A percentile compares a stretch with the other conserved stretches of the same genome.
Evolutionary conservation across 306 rosid species (phyloP).

Genomic region (Erythrophleum fordii): DNA sequence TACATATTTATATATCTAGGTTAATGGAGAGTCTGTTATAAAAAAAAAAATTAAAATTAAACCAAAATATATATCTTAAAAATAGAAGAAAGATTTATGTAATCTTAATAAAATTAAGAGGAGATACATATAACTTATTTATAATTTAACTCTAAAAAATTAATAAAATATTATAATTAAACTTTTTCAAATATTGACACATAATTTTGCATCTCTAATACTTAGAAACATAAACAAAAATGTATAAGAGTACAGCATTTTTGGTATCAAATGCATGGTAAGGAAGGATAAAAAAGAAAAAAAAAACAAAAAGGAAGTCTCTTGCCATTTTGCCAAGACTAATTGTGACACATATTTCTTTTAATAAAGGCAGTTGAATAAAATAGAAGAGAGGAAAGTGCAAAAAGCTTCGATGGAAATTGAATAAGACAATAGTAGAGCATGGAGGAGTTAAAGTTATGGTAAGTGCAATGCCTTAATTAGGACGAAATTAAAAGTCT

Average conservation of each 20-base stretch:
- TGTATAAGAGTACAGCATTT: neutral
- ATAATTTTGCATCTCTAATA: neutral
- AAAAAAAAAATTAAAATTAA: too few relatives aligned
- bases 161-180: too few relatives aligned
- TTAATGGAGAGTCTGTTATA: too few relatives aligned
- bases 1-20: neutral
- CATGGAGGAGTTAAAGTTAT: neutral
- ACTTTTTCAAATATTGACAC: neutral
- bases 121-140: neutral
- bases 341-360: neutral
- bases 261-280: neutral
- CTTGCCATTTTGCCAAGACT: too few relatives aligned
- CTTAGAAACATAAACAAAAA: neutral
- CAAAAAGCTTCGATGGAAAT: neutral
- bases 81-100: neutral
- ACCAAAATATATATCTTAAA: neutral
- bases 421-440: neutral
- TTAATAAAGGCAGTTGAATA: neutral
- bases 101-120: neutral
- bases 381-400: neutral
- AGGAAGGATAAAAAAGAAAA: neutral
- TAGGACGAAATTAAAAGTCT: conserved; percentile 20
- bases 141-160: too few relatives aligned
- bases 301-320: too few relatives aligned
- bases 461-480: neutral